These are phyloP conservation scores for Colletotrichum sp. DNA, from an alignment of 2,329 filamentous ascomycete genomes.

Conservation along the genomic window DNA sequence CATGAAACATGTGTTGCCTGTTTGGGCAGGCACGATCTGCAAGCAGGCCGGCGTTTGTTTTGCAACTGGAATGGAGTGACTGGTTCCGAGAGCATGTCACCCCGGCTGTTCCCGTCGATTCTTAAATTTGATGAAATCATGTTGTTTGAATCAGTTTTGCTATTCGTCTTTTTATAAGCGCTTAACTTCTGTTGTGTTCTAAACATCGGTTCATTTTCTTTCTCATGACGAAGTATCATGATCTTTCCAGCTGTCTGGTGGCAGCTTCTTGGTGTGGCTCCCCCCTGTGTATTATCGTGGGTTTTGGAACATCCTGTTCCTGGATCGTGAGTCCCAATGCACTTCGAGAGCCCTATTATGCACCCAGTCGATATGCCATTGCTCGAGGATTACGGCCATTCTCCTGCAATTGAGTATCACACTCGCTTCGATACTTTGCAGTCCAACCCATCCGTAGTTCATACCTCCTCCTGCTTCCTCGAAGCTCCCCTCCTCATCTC, in stretches of 20 bases:
- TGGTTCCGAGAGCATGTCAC: neutral
- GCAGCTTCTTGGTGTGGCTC: neutral
- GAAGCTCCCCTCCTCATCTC: neutral
- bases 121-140: neutral
- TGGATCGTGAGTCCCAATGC: neutral
- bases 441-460: neutral
- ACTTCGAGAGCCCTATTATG: neutral
- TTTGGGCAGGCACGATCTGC: neutral
- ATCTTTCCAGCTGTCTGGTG: fast-evolving
- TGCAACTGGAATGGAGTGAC: neutral
- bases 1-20: neutral
- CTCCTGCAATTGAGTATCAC: neutral
- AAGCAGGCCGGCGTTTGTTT: neutral
- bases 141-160: neutral
- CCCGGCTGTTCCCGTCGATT: neutral
- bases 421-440: neutral
- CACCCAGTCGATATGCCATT: neutral
- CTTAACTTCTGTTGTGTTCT: neutral
- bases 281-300: fast-evolving
- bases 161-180: fast-evolving
- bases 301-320: neutral
- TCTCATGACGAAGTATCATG: neutral
- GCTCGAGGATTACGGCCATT: neutral
- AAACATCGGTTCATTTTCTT: fast-evolving
- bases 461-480: neutral